Evolutionary conservation across 129 eudicot species (phyloP).

Genomic region (Chrysanthemum seticuspe): DNA sequence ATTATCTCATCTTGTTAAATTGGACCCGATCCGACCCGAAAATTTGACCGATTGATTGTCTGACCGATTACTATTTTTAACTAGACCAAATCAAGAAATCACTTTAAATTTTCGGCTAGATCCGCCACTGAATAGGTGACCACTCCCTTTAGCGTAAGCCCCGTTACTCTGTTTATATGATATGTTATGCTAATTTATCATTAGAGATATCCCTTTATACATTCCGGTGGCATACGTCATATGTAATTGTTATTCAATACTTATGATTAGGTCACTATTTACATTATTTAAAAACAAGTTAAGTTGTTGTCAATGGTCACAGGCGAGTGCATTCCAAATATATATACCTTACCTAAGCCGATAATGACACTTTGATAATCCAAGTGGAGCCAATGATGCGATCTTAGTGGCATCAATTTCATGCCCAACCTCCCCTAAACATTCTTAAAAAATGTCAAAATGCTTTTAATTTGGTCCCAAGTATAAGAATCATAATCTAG

Average conservation of each 20-base stretch:
- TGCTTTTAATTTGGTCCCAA: constrained; percentile 10
- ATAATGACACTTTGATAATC: constrained; percentile 21
- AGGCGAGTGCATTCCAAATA: constrained; percentile 33
- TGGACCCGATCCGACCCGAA: too few species aligned
- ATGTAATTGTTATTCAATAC: background rate
- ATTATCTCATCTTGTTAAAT: too few species aligned
- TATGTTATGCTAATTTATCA: too few species aligned
- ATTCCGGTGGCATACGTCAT: too few species aligned
- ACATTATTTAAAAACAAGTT: constrained; percentile 1
- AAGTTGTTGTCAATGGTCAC: constrained; percentile 17
- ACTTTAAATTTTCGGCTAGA: too few species aligned
- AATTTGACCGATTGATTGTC: too few species aligned
- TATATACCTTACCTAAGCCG: constrained; percentile 37
- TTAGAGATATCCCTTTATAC: too few species aligned
- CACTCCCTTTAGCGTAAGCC: too few species aligned
- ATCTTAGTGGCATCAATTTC: constrained; percentile 35
- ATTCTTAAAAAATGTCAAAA: constrained; percentile 25
- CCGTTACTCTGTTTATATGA: too few species aligned
- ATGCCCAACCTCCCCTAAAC: constrained; percentile 31
- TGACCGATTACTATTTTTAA: too few species aligned
- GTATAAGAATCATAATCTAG: background rate
- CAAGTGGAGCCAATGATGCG: constrained; percentile 46
- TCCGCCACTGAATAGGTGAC: too few species aligned
- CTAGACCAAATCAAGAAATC: too few species aligned
- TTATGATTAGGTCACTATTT: background rate